Conservation (phyloP, 176 grass and related monocot genomes). For the Lolium perenne region DNA sequence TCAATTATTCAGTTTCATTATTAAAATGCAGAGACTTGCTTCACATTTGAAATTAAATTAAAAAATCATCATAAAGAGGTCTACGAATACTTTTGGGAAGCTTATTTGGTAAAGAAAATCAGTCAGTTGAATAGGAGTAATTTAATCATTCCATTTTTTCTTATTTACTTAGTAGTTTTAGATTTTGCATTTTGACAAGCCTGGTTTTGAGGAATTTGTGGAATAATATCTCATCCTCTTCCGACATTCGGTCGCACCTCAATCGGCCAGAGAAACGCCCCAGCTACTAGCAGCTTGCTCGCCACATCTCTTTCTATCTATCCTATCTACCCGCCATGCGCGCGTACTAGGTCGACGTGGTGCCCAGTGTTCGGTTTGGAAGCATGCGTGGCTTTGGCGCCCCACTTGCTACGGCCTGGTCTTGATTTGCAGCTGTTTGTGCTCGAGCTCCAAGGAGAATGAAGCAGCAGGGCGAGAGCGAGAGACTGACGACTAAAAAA, state of each 20-base stretch:
- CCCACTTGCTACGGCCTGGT: background rate
- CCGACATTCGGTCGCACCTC: background rate
- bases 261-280: background rate
- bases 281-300: background rate
- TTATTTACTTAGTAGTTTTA: too few relatives aligned
- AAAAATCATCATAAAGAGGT: too few relatives aligned
- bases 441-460: conserved; percentile 21
- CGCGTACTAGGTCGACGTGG: background rate
- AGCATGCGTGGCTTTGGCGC: conserved; percentile 28
- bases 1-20: too few relatives aligned
- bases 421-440: background rate
- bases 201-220: too few relatives aligned
- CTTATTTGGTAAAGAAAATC: too few relatives aligned
- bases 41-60: too few relatives aligned
- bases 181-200: too few relatives aligned
- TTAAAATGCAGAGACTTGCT: too few relatives aligned
- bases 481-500: background rate
- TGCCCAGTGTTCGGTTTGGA: background rate
- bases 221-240: background rate
- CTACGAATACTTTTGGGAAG: too few relatives aligned
- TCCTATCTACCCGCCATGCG: background rate
- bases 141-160: too few relatives aligned
- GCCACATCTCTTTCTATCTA: background rate
- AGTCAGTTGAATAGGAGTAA: too few relatives aligned
- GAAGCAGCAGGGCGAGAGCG: background rate